These are phyloP conservation scores for Blepharisma undulans DNA, from an alignment of 169 alveolate genomes.

Conservation along the genomic window DNA sequence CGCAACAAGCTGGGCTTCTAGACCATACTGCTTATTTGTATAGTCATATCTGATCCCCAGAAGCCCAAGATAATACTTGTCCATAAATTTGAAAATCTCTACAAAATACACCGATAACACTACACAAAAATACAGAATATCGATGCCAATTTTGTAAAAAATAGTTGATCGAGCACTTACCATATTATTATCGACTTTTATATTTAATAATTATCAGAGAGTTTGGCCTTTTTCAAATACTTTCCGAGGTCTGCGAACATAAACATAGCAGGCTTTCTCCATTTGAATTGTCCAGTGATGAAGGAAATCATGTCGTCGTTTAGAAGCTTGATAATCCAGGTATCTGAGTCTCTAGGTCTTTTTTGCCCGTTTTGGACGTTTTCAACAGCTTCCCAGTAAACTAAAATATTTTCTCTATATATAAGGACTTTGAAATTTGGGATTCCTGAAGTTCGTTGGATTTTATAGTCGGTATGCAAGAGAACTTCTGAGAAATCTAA, in stretches of 20 bases:
- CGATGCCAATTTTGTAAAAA: constrained; percentile 1
- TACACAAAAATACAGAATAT: background rate
- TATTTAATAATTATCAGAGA: background rate
- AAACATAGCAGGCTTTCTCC: background rate
- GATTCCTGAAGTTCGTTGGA: background rate
- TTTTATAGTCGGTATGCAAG: background rate
- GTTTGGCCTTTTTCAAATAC: background rate
- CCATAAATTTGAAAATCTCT: constrained; percentile 7
- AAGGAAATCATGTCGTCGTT: background rate
- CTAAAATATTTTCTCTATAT: background rate
- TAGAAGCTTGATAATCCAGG: background rate
- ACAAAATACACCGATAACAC: background rate
- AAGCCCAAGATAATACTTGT: background rate
- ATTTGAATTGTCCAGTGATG: background rate
- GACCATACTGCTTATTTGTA: background rate
- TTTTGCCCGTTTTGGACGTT: background rate
- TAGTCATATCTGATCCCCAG: background rate
- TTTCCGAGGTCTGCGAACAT: background rate
- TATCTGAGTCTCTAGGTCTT: background rate
- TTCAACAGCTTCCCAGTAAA: background rate
- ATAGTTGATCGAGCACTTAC: background rate
- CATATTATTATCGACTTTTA: background rate
- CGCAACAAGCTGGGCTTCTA: background rate
- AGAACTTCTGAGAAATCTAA: background rate
- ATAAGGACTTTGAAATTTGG: background rate